Conservation (phyloP, 2,329 filamentous ascomycete species). For the Aspergillus awamori region DNA sequence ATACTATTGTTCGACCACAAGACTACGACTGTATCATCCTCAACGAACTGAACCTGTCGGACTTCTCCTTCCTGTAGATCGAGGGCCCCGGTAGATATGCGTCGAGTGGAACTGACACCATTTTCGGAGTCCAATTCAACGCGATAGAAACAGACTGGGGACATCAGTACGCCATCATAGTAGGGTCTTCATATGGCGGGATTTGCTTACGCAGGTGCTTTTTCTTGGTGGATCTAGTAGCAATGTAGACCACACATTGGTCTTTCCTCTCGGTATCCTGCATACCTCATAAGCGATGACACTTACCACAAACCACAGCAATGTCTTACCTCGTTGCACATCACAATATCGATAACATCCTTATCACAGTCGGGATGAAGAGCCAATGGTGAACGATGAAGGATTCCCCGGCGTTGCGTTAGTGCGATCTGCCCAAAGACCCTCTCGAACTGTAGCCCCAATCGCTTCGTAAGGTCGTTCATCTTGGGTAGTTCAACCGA, state of each 20-base stretch:
- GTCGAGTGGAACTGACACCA: slow-evolving; percentile 57
- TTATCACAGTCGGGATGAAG: slow-evolving; percentile 46
- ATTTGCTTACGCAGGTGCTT: slow-evolving; percentile 35
- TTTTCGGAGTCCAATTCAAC: slow-evolving; percentile 57
- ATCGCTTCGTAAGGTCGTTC: slow-evolving; percentile 64
- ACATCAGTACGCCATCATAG: slow-evolving; percentile 14
- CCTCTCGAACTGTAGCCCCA: slow-evolving; percentile 60
- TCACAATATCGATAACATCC: slow-evolving; percentile 57
- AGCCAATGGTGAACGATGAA: slow-evolving; percentile 62
- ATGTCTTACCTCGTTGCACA: slow-evolving; percentile 54
- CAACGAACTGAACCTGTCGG: slow-evolving; percentile 69
- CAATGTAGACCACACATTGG: slow-evolving; percentile 38
- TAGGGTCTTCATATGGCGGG: background rate
- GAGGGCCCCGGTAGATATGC: slow-evolving; percentile 35
- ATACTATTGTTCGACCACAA: slow-evolving; percentile 52
- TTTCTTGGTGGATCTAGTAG: slow-evolving; percentile 36
- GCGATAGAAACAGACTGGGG: slow-evolving; percentile 62
- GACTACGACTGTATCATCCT: slow-evolving; percentile 63
- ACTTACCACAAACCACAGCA: background rate
- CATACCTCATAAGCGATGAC: slow-evolving; percentile 10
- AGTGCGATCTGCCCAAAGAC: slow-evolving; percentile 71
- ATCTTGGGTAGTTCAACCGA: slow-evolving; percentile 62
- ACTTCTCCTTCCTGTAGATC: slow-evolving; percentile 39
- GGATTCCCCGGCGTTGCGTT: slow-evolving; percentile 68
- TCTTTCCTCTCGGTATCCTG: slow-evolving; percentile 30